Evolutionary conservation across 345 rosid genomes (phyloP).

Genomic region (Cardamine occulta): DNA sequence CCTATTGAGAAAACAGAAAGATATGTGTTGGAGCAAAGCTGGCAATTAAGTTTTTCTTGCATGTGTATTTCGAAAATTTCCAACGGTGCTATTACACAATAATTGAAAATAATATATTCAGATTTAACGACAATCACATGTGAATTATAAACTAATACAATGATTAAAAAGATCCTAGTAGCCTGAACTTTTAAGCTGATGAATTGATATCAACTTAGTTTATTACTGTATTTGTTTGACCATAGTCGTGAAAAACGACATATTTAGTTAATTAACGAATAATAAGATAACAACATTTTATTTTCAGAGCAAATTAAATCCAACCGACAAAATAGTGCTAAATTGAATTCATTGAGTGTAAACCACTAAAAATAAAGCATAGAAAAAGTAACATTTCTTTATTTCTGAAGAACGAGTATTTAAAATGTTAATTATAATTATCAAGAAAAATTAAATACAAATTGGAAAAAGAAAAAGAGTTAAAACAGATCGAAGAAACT

Average conservation of each 20-base stretch:
- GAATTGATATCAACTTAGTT: background rate
- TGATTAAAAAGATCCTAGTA: constrained; percentile 10
- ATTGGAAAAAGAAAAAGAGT: constrained; percentile 15
- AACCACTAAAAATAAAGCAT: background rate
- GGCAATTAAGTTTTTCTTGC: constrained; percentile 17
- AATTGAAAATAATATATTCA: constrained; percentile 9
- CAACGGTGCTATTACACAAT: constrained; percentile 31
- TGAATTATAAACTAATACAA: constrained; percentile 25
- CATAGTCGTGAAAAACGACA: constrained; percentile 12
- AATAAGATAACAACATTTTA: background rate
- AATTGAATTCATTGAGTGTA: constrained; percentile 13
- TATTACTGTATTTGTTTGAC: constrained; percentile 23
- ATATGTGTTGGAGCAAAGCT: constrained; percentile 35
- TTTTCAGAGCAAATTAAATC: background rate
- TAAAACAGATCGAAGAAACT: constrained; percentile 31
- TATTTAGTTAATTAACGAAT: constrained; percentile 16
- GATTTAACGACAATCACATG: constrained; percentile 31
- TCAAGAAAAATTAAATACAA: constrained; percentile 38
- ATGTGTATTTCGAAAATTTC: constrained; percentile 25
- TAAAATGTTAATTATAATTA: constrained; percentile 33
- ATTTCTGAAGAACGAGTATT: constrained; percentile 24
- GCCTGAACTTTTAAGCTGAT: constrained; percentile 32
- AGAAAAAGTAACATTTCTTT: constrained; percentile 25
- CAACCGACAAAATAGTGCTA: constrained; percentile 38
- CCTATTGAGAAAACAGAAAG: background rate